Base-by-base conservation (phyloP, 2,329 filamentous ascomycete genomes). In the Cytospora piceae region DNA sequence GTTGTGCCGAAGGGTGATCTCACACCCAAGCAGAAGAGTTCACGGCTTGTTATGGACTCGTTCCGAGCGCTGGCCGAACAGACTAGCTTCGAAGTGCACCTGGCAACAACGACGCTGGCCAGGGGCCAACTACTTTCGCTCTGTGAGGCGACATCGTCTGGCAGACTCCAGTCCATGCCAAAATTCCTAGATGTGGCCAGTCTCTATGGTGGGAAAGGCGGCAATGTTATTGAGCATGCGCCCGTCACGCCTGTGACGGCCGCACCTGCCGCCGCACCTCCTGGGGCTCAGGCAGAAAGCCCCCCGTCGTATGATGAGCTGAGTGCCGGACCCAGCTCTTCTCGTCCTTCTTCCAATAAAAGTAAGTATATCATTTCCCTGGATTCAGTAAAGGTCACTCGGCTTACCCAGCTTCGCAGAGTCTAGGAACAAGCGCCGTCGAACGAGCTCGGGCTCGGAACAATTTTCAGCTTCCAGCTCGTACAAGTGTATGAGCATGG, bases 171-270 rank as follows among this genome's bases (percentile, higher is more conserved):
- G 3, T 63, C 61, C 14, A 29, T 52, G 42, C 55, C 54, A 14
- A 63, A 15, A 31, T 58, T 58, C 29, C 52, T 24, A 27, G 61
- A 63, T 27, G 31, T 58, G 6, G 46, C 53, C 31, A 63, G 61
- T 52, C 54, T 63, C 3, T 63, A 63, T 53, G 55, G 55, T 32
- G 61, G 61, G 7, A 63, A 58, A 58, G 61, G 61, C 8, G 61
- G 61, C 9, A 46, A 56, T 22, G 32, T 58, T 17, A 42, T 58
- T 29, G 54, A 63, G 42, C 54, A 52, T 31, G 22, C 2, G 42
- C n/a, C 42, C n/a, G 32, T 29, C 17, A n/a, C 27, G 2, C 15
- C 31, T 20, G 22, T 22, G 15, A 24, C 42, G 8, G 15, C 31
- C 27, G 31, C 20, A 2, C 12, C 54, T 31, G 42, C 61, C 1